A percentile compares a stretch with the other conserved stretches of the same genome.
Conservation (phyloP, 192 early-diverging fungal species). For the Backusella macrospora region DNA sequence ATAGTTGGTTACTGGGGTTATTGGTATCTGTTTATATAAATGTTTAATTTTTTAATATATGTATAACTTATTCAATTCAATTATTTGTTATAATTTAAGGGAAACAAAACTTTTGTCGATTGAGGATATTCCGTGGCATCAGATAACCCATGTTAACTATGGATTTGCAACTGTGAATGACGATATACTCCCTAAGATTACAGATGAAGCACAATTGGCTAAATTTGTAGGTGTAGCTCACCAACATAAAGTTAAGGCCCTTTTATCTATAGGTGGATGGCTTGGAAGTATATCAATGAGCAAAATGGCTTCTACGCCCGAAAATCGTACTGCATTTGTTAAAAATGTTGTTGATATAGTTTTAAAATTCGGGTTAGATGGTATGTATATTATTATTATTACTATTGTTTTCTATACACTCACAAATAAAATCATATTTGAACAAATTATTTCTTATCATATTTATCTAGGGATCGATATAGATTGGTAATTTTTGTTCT, state of each 20-base stretch:
- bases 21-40: background rate
- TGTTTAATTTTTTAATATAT: too few relatives aligned
- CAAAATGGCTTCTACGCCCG: slow-evolving; percentile 12
- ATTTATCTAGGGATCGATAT: background rate
- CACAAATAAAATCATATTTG: background rate
- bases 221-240: slow-evolving; percentile 13
- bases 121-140: slow-evolving; percentile 15
- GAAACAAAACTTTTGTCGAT: background rate
- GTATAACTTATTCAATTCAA: too few relatives aligned
- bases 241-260: slow-evolving; percentile 6
- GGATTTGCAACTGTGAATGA: slow-evolving; percentile 15
- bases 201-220: background rate
- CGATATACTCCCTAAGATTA: background rate
- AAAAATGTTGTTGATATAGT: background rate
- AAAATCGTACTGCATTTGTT: background rate
- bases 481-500: background rate
- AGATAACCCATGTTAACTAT: slow-evolving; percentile 13
- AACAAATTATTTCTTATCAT: background rate
- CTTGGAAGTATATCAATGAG: slow-evolving; percentile 3
- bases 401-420: too few relatives aligned
- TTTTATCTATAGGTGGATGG: slow-evolving; percentile 15
- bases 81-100: background rate
- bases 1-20: background rate
- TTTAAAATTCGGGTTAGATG: slow-evolving; percentile 12
- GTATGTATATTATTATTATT: background rate